Base-by-base conservation (phyloP, 306 rosid genomes). In the Castanea crenata region DNA sequence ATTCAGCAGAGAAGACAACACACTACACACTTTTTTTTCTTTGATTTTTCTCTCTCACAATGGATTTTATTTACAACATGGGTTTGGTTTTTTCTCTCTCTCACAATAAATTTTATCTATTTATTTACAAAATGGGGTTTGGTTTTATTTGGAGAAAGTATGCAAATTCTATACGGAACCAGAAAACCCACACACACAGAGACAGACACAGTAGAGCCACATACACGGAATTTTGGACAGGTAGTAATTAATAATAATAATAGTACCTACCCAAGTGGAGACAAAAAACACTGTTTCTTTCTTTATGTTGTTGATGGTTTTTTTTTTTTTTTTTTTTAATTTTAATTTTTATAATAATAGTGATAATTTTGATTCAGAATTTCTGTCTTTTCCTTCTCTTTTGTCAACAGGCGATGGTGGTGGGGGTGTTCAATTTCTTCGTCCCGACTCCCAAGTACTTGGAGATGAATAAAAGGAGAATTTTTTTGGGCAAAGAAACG, bases 21-120 rank as follows among this genome's bases (percentile, higher is more conserved):
- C 44, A 59, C 75, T 23, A 35, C 69, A 19, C 71, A 80, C 78
- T 64, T 44, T 21, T n/a, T 61, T 23, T 16, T 25, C 34, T 75
- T 51, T 55, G 7, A 8, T 41, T 41, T 41, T 41, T 41, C 46
- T 41, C 46, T 7, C 46, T 41, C 11, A n/a, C 16, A 11, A 73
- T n/a, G 25, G 32, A 67, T 59, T 76, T 46, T 44, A 38, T 15
- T 2, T 27, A 27, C n/a, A 41, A 41, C 46, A 41, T 41, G 46
- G 70, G 13, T 14, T 5, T 31, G 70, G 21, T 14, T 4, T 18
- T 15, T 14, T 27, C 16, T 65, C 5, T 31, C 0, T 67, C 19
- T 69, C 1, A 29, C 27, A 19, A 8, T 10, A 11, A 29, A 1
- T 5, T 27, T 15, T 64, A 6, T 31, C 6, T 61, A 14, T 16